phyloP scores from a whole-genome alignment of 768 basidiomycete species.

The Suillus plorans region DNA sequence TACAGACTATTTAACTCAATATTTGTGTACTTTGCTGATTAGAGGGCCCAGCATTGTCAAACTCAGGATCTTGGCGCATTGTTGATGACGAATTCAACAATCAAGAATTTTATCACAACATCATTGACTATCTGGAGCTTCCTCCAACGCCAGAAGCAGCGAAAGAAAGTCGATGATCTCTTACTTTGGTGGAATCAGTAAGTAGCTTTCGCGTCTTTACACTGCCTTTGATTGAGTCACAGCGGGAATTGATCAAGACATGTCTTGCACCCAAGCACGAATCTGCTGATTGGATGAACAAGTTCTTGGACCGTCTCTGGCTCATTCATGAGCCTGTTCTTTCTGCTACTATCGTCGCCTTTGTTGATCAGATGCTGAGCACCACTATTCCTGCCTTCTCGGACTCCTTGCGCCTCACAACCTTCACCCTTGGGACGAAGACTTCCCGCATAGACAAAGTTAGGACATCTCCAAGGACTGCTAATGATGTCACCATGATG shows the following conservation, averaged over 20 bases:
- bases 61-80: too few relatives aligned
- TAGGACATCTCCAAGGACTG: slow-evolving; percentile 78
- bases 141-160: too few relatives aligned
- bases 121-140: too few relatives aligned
- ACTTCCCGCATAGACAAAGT: slow-evolving; percentile 92
- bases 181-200: too few relatives aligned
- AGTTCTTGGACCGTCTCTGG: slow-evolving; percentile 96
- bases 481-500: slow-evolving; percentile 92
- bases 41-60: too few relatives aligned
- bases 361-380: slow-evolving; percentile 87
- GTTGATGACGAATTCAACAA: too few relatives aligned
- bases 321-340: slow-evolving; percentile 97
- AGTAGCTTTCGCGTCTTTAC: too few relatives aligned
- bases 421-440: slow-evolving; percentile 95
- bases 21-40: too few relatives aligned
- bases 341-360: slow-evolving; percentile 76
- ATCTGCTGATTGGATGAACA: slow-evolving; percentile 93
- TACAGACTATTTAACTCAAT: too few relatives aligned
- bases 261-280: slow-evolving; percentile 84
- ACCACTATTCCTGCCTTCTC: slow-evolving; percentile 84
- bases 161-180: too few relatives aligned
- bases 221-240: slow-evolving; percentile 23
- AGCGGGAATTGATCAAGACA: slow-evolving; percentile 91
- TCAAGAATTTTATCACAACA: too few relatives aligned
- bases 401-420: slow-evolving; percentile 84